Evolutionary conservation across 768 basidiomycete species (phyloP), one percentile per base, ranked within the genome.

Genomic region (Postia placenta): DNA sequence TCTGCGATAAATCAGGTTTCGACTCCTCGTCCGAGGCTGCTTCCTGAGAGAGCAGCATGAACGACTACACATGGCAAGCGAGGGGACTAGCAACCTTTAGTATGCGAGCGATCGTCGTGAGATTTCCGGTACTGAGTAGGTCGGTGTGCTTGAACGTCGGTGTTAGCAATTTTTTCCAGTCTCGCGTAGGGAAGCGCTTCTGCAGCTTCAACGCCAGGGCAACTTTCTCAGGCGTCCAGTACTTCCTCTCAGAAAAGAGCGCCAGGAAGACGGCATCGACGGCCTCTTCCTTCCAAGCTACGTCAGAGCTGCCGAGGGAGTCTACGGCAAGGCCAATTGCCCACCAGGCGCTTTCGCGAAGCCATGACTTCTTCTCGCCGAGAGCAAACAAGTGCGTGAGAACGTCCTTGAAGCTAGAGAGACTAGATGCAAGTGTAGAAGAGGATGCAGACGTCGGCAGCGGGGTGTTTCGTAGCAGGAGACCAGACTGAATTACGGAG

Each of bases 281-380:
- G 3, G 83, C 92, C 20, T 79, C 74, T 0, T 73, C 71, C 64
- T 81, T 85, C 92, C 93, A 96, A 0, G 75, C 50, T 14, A 84
- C 80, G 3, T 78, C 67, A 15, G 80, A 83, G 5, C 66, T 70
- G 42, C 76, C 63, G 35, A 89, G 67, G 11, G 73, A 74, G 51
- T 86, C 80, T 42, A 91, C 56, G 0, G 82, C 83, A 41, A 83
- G 69, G 20, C 74, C 67, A 42, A 94, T 69, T 19, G 81, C 74
- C 81, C 91, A 95, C 87, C 90, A 95, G 12, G 84, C 87, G 60
- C 87, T 87, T 66, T 98, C 95, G 33, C 85, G 74, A 43, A 98
- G 67, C 92, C 93, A 97, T 0, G 84, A 83, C 65, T 94, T 96
- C 61, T 82, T 80, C 58, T 86, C 81, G 20, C 89, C 91, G 38